These are phyloP conservation scores for Kwoniella pini DNA, from an alignment of 768 basidiomycete genomes.

Conservation along the genomic window DNA sequence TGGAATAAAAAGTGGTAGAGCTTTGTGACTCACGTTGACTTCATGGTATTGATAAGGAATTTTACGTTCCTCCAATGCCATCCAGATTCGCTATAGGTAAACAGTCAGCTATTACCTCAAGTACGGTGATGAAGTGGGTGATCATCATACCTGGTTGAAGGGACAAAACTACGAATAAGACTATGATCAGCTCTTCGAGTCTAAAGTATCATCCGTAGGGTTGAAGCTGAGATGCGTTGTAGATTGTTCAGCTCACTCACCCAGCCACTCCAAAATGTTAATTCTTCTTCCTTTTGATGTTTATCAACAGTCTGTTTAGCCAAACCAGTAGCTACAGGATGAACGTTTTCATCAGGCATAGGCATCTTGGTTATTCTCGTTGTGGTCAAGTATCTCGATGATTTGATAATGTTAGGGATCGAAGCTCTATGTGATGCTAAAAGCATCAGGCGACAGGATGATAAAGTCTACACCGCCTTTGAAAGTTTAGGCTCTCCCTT, in stretches of 20 bases:
- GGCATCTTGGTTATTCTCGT: slow-evolving; percentile 9
- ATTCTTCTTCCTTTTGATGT: slow-evolving; percentile 61
- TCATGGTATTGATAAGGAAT: slow-evolving; percentile 64
- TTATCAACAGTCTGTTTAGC: slow-evolving; percentile 61
- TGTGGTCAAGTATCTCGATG: not conserved
- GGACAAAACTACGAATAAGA: slow-evolving; percentile 64
- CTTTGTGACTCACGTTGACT: slow-evolving; percentile 32
- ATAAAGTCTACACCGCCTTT: too few relatives aligned
- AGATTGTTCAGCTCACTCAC: slow-evolving; percentile 57
- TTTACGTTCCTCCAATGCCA: slow-evolving; percentile 67
- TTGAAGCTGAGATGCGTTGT: too few relatives aligned
- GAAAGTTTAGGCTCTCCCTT: too few relatives aligned
- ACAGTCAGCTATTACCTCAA: not conserved
- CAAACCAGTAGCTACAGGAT: slow-evolving; percentile 63
- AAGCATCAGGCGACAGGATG: too few relatives aligned
- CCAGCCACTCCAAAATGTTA: slow-evolving; percentile 71
- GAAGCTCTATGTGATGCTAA: not conserved
- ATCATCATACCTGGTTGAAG: slow-evolving; percentile 63
- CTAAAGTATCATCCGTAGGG: too few relatives aligned
- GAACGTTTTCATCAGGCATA: slow-evolving; percentile 61
- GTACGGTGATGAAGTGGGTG: not conserved
- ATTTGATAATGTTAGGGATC: not conserved
- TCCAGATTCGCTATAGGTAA: slow-evolving; percentile 63
- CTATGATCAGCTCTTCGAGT: not conserved
- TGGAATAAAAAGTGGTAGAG: too few relatives aligned